Base-by-base conservation (phyloP, 2,329 filamentous ascomycete species). In the Colletotrichum gloeosporioides region DNA sequence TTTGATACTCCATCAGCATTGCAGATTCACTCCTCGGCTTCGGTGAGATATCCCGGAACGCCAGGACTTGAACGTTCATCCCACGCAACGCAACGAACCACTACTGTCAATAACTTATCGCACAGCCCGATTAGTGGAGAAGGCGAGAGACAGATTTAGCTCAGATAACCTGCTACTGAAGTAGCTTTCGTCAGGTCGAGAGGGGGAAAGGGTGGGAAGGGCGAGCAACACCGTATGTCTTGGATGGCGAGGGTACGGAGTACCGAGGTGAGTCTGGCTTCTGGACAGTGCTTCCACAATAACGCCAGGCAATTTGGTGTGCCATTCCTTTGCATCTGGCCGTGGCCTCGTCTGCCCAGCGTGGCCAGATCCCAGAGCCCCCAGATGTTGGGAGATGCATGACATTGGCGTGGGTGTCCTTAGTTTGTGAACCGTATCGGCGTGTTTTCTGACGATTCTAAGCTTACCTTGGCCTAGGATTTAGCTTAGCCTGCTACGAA, bases 41-140 rank as follows among this genome's bases (percentile, higher is more conserved):
- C 39, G 55, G 57, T 63, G 72, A 66, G 62, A 68, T 64, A 67
- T 57, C 32, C 67, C 68, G 49, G 61, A 61, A 59, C 22, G 18
- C 32, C 62, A 68, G 63, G 53, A 44, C 31, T 59, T 65, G 57
- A 55, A 39, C 66, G 49, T 55, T 34, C 62, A 66, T 71, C 72
- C 69, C 61, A 66, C 61, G 61, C 69, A 73, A 75, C 73, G 73
- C 69, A 73, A 68, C 63, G 39, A 68, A 73, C 69, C 69, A 75
- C 55, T 57, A 34, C 31, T 57, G 25, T 67, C 69, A 68, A 75
- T 73, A 75, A 67, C n/a, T 63, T 16, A 55, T 73, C 69, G 69
- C 73, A 75, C 73, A 75, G 73, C 73, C 73, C 63, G 39, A 31
- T 55, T 25, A 63, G 73, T 75, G 73, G 73, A 27, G 69, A 75